Evolutionary conservation across 257 asterid genomes (phyloP).

Genomic region (Anisodus tanguticus): DNA sequence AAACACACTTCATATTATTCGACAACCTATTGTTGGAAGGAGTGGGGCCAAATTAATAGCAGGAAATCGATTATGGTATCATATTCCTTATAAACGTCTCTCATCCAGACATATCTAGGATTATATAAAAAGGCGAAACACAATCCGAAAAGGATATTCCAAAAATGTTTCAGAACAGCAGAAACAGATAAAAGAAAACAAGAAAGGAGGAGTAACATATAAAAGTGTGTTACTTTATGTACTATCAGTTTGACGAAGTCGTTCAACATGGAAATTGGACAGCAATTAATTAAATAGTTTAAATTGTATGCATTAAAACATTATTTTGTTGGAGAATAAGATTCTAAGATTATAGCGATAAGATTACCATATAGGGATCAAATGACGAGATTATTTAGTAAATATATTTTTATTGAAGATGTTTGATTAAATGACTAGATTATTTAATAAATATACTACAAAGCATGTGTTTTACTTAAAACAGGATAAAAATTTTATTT

Average conservation of each 20-base stretch:
- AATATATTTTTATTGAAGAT: neutral
- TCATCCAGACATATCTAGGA: too few species aligned
- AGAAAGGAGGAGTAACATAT: neutral
- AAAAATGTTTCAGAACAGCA: neutral
- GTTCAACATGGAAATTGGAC: neutral
- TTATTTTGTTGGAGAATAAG: neutral
- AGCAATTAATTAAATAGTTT: too few species aligned
- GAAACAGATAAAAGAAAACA: neutral
- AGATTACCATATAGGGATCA: neutral
- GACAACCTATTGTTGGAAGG: neutral
- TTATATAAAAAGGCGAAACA: neutral
- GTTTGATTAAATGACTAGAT: neutral
- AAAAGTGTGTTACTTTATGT: slow-evolving; percentile 1
- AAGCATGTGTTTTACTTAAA: too few species aligned
- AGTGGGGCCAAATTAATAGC: too few species aligned
- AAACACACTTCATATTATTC: neutral
- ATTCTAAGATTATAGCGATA: neutral
- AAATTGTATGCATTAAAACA: neutral
- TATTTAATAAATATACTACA: neutral
- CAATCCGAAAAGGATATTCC: neutral
- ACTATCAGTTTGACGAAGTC: neutral
- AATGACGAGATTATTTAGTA: neutral
- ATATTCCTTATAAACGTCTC: too few species aligned
- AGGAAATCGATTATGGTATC: too few species aligned
- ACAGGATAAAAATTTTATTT: too few species aligned